A percentile compares a stretch with the other conserved stretches of the same genome.
These are phyloP conservation scores for Carpinus fangiana DNA, from an alignment of 306 rosid genomes.

Conservation along the genomic window DNA sequence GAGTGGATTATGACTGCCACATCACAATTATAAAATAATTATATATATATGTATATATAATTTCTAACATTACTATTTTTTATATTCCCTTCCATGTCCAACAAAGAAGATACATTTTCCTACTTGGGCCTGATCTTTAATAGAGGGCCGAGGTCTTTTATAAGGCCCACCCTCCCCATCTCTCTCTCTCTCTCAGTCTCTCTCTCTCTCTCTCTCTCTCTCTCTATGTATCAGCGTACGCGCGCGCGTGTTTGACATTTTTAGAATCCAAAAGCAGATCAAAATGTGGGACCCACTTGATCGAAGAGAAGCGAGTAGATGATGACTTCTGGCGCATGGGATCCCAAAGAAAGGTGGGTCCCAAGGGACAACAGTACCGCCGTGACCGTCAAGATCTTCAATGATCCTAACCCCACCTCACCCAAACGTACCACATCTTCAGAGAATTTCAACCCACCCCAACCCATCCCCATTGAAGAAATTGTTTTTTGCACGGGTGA, in stretches of 20 bases:
- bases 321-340: background rate
- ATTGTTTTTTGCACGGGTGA: background rate
- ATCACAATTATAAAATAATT: too few relatives aligned
- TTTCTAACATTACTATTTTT: too few relatives aligned
- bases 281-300: background rate
- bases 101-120: too few relatives aligned
- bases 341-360: conserved; percentile 28
- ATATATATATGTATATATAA: too few relatives aligned
- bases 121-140: background rate
- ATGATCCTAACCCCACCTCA: background rate
- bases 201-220: background rate
- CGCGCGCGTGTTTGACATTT: background rate
- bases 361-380: conserved; percentile 11
- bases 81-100: too few relatives aligned
- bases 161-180: too few relatives aligned
- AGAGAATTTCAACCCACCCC: background rate
- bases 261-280: conserved; percentile 15
- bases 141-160: background rate
- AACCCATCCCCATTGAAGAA: too few relatives aligned
- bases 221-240: background rate
- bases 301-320: conserved; percentile 6
- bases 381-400: background rate
- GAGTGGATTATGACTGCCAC: too few relatives aligned
- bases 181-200: background rate
- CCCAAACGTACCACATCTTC: conserved; percentile 13